These are phyloP conservation scores for Krasilnikovozyma curviuscula DNA, from an alignment of 768 basidiomycete species.

Conservation along the genomic window DNA sequence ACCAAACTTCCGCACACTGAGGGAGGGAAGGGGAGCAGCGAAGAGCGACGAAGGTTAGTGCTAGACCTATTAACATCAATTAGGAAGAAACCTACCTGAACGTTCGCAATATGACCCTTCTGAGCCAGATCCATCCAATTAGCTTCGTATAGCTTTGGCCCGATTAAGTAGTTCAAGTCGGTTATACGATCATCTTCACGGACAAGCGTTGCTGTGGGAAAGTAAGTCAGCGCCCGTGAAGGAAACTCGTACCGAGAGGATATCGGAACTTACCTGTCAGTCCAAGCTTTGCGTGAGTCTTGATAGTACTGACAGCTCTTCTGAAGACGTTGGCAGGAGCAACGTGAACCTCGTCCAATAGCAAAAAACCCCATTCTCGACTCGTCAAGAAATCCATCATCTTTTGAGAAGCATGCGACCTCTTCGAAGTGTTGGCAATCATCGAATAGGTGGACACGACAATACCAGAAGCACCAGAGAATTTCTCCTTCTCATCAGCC, in stretches of 20 bases:
- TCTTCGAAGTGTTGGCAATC: conserved; percentile 95
- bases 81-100: conserved; percentile 50
- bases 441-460: conserved; percentile 98
- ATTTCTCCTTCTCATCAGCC: conserved; percentile 95
- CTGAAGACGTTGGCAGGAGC: conserved; percentile 98
- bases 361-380: conserved; percentile 96
- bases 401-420: conserved; percentile 97
- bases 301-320: conserved; percentile 90
- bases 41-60: neutral
- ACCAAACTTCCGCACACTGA: conserved; percentile 99
- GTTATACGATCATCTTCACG: conserved; percentile 98
- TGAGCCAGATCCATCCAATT: conserved; percentile 99
- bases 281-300: conserved; percentile 94
- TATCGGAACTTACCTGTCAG: conserved; percentile 54
- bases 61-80: neutral
- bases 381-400: conserved; percentile 99
- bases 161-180: conserved; percentile 97
- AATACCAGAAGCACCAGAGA: conserved; percentile 89
- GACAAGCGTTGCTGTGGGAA: conserved; percentile 68
- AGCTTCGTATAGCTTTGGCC: conserved; percentile 95
- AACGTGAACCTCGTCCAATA: conserved; percentile 96
- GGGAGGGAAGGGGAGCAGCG: neutral
- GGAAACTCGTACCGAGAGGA: neutral
- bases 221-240: neutral
- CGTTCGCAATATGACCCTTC: conserved; percentile 97